Conservation (phyloP, 495 filamentous ascomycete genomes). For the Pseudotulostoma volvatum region DNA sequence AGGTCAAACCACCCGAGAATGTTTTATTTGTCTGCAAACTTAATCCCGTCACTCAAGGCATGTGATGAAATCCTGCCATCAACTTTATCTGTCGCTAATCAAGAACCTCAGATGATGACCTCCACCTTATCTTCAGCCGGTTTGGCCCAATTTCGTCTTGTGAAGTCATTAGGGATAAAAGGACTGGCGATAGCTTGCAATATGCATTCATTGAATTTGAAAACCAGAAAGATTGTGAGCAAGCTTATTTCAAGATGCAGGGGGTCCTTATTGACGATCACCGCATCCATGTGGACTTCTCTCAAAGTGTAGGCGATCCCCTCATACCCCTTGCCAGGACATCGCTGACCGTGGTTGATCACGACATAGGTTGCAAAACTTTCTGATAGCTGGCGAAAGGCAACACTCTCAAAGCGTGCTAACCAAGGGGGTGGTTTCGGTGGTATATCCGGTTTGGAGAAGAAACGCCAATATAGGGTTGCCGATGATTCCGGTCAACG, state of each 20-base stretch:
- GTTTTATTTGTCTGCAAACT: constrained; percentile 97
- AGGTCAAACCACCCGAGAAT: constrained; percentile 95
- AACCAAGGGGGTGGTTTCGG: constrained; percentile 69
- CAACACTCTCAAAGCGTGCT: constrained; percentile 71
- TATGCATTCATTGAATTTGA: constrained; percentile 98
- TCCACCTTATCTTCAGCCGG: constrained; percentile 89
- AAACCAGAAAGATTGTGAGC: constrained; percentile 79
- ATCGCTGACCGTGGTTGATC: too few species aligned
- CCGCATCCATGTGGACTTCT: constrained; percentile 96
- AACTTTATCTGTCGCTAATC: constrained; percentile 6
- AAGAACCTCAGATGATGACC: constrained; percentile 58
- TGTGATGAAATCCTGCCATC: constrained; percentile 2
- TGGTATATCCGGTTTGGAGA: constrained; percentile 70
- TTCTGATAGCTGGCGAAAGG: constrained; percentile 76
- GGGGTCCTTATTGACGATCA: constrained; percentile 92
- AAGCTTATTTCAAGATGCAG: constrained; percentile 98
- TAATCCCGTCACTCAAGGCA: constrained; percentile 82
- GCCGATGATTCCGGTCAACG: constrained; percentile 10
- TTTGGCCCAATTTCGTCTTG: constrained; percentile 92
- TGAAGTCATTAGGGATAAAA: constrained; percentile 89
- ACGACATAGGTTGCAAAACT: constrained; percentile 51
- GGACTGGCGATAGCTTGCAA: constrained; percentile 86
- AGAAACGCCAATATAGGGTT: constrained; percentile 68
- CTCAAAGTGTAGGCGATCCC: constrained; percentile 61
- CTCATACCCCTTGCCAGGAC: too few species aligned